These are phyloP conservation scores for Rhizopus stolonifer DNA, from an alignment of 371 early-diverging fungal genomes.

Conservation along the genomic window DNA sequence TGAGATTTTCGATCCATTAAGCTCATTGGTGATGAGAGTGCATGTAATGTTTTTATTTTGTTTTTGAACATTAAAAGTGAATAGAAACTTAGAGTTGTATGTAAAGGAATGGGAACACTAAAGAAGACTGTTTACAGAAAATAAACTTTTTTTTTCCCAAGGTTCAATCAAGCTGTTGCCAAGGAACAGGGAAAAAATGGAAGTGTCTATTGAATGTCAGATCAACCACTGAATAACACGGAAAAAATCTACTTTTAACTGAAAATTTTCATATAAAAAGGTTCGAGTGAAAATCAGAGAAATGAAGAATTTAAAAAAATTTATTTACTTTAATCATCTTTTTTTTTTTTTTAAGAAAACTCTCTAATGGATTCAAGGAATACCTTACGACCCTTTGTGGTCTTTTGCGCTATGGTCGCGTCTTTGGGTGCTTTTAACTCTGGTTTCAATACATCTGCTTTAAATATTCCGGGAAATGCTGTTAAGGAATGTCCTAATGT, in stretches of 20 bases:
- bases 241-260: background rate
- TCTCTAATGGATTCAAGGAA: slow-evolving; percentile 17
- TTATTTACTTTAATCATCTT: background rate
- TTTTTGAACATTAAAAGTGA: no score
- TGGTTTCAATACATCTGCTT: slow-evolving; percentile 47
- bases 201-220: background rate
- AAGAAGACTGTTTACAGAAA: no score
- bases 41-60: background rate
- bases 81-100: no score
- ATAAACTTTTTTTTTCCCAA: no score
- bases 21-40: background rate
- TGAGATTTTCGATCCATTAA: background rate
- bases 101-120: no score
- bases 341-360: background rate
- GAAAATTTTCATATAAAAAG: background rate
- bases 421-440: slow-evolving; percentile 43
- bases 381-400: slow-evolving; percentile 29
- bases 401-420: slow-evolving; percentile 44
- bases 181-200: background rate
- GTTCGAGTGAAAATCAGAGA: background rate
- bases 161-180: no score
- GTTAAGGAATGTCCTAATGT: slow-evolving; percentile 40
- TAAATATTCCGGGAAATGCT: slow-evolving; percentile 44
- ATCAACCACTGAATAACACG: slow-evolving; percentile 2
- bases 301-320: background rate